Conservation (phyloP, 495 filamentous ascomycete genomes). For the Podospora australis region DNA sequence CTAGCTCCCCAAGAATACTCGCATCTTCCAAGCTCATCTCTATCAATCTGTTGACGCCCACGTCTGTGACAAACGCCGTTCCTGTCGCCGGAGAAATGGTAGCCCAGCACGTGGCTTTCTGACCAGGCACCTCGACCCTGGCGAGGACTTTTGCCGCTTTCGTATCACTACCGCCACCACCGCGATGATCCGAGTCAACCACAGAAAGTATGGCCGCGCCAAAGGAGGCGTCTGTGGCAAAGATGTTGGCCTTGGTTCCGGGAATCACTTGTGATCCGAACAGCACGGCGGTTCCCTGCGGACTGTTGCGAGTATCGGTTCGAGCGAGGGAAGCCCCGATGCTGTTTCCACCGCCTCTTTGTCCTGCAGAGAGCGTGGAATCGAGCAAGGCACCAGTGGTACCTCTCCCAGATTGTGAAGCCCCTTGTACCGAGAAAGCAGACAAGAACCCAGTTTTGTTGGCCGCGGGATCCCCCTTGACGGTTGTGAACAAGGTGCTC, state of each 20-base stretch:
- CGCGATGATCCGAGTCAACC: not conserved
- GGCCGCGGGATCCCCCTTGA: slow-evolving; percentile 47
- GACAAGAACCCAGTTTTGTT: slow-evolving; percentile 53
- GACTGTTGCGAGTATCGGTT: slow-evolving; percentile 32
- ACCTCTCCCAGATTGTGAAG: slow-evolving; percentile 9
- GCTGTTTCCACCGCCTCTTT: not conserved
- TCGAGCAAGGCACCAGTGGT: not conserved
- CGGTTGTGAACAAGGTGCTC: slow-evolving; percentile 43
- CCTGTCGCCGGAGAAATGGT: slow-evolving; percentile 33
- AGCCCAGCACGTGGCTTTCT: slow-evolving; percentile 53
- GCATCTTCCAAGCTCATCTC: slow-evolving; percentile 44
- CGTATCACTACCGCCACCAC: too few species aligned
- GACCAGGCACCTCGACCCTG: slow-evolving; percentile 32
- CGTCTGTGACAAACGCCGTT: slow-evolving; percentile 52
- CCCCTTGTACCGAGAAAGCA: slow-evolving; percentile 20
- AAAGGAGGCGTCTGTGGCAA: slow-evolving; percentile 52
- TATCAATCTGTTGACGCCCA: slow-evolving; percentile 41
- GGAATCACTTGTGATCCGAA: slow-evolving; percentile 47
- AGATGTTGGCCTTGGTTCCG: slow-evolving; percentile 28
- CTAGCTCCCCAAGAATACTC: slow-evolving; percentile 32
- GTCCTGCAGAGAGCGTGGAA: too few species aligned
- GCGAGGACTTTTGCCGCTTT: slow-evolving; percentile 18
- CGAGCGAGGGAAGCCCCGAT: too few species aligned
- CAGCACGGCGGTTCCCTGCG: slow-evolving; percentile 45
- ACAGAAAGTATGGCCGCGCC: slow-evolving; percentile 40